Base-by-base conservation (phyloP, 2,329 filamentous ascomycete species). In the Cephalotrichum gorgonifer region DNA sequence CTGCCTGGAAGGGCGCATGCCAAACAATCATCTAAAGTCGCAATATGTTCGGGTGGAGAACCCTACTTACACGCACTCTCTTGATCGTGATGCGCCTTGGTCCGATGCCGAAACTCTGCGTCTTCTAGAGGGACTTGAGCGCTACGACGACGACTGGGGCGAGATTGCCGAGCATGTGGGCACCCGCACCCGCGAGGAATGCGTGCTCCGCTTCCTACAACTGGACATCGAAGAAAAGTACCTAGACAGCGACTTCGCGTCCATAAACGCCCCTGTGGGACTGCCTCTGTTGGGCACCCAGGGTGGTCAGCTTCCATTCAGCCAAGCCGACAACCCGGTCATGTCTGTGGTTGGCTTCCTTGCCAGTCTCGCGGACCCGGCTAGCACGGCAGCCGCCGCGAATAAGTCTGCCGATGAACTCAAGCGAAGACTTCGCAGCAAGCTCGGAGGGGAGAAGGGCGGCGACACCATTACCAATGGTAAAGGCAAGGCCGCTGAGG, bases 171-270 rank as follows among this genome's bases (percentile, higher is more conserved):
- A 91, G 54, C 87, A 96, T 60, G 93, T 98, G 41, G 86, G 86
- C 44, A 94, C 88, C 3, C 83, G 91, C 52, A 95, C 89, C 2
- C 79, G 88, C 48, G 94, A 98, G 65, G 91, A 98, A 69, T 98
- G 93, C 64, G 91, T 97, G 15, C 76, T 97, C 58, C 93, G 96
- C 63, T 98, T 98, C 71, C 67, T 98, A 54, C 89, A 96, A 62
- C 75, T 98, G 31, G 91, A 96, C 57, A 98, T 98, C 53, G 93
- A 97, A 64, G 91, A 96, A 70, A 94, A 95, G 64, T 98, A 96
- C 61, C 73, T 96, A 9, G 90, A 97, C 58, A 81, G 88, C 7
- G 83, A 91, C 58, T 73, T 76, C 7, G 58, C 65, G 11, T 48
- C 46, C 22, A 65, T 77, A 48, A 73, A 70, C 51, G 72, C 73